Conservation (phyloP, 345 rosid genomes). For the Eucalyptus regnans region DNA sequence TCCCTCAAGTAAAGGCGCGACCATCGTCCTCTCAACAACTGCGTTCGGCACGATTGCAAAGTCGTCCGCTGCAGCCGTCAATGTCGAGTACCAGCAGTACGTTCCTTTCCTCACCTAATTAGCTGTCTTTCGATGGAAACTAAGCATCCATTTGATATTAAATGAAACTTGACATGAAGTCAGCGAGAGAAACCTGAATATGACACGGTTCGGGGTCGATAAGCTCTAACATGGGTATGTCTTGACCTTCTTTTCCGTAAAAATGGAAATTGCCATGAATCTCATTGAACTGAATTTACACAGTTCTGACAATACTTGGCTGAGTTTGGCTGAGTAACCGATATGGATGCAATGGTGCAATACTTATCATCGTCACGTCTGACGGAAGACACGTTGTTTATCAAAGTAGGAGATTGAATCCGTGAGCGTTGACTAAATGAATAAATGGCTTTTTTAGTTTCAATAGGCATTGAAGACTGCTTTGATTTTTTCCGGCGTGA, state of each 20-base stretch:
- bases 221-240: background rate
- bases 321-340: background rate
- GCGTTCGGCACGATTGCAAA: constrained; percentile 27
- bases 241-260: background rate
- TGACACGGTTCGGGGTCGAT: background rate
- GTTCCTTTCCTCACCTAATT: background rate
- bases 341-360: background rate
- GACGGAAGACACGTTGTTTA: background rate
- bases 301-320: background rate
- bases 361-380: background rate
- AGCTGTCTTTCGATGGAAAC: background rate
- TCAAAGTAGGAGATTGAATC: background rate
- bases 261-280: background rate
- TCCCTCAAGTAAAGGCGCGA: constrained; percentile 17
- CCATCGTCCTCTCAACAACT: constrained; percentile 24
- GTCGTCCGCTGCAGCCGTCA: constrained; percentile 6
- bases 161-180: background rate
- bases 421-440: background rate
- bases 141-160: background rate
- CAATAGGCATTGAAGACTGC: background rate
- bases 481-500: background rate
- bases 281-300: background rate
- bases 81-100: constrained; percentile 35
- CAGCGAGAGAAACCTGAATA: background rate
- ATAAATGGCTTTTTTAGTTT: background rate